Evolutionary conservation across 2,329 filamentous ascomycete genomes (phyloP).

Genomic region (Ophiostoma australiae): DNA sequence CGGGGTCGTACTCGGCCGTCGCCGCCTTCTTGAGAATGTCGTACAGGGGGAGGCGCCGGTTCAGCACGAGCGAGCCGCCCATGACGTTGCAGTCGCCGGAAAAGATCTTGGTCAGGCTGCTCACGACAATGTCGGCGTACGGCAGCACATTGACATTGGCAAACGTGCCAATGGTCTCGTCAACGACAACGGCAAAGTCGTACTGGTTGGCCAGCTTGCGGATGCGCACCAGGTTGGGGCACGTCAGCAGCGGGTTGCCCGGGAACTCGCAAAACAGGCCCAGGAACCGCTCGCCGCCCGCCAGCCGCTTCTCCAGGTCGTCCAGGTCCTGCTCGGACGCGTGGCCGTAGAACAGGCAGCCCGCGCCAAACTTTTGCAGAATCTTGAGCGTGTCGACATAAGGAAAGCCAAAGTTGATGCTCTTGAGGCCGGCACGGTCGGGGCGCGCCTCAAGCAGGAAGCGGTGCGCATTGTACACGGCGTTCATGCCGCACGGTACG

Average conservation of each 20-base stretch:
- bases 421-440: conserved; percentile 54
- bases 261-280: conserved; percentile 93
- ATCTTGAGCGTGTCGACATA: conserved; percentile 97
- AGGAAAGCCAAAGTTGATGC: conserved; percentile 92
- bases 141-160: conserved; percentile 91
- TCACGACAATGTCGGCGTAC: conserved; percentile 85
- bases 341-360: conserved; percentile 81
- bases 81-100: conserved; percentile 97
- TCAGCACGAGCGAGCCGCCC: conserved; percentile 71
- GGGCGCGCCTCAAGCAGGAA: conserved; percentile 58
- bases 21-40: conserved; percentile 61
- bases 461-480: conserved; percentile 85
- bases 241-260: conserved; percentile 80
- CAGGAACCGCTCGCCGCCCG: conserved; percentile 69
- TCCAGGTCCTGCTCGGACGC: conserved; percentile 74
- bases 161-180: conserved; percentile 96
- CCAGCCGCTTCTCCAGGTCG: conserved; percentile 68
- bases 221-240: conserved; percentile 80
- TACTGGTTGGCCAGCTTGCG: conserved; percentile 72
- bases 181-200: conserved; percentile 84
- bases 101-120: conserved; percentile 94
- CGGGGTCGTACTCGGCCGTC: conserved; percentile 61
- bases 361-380: conserved; percentile 87
- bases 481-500: conserved; percentile 87
- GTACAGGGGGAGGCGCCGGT: conserved; percentile 55